Conservation (phyloP, 805 yeast species). For the Candida dajiaensis region DNA sequence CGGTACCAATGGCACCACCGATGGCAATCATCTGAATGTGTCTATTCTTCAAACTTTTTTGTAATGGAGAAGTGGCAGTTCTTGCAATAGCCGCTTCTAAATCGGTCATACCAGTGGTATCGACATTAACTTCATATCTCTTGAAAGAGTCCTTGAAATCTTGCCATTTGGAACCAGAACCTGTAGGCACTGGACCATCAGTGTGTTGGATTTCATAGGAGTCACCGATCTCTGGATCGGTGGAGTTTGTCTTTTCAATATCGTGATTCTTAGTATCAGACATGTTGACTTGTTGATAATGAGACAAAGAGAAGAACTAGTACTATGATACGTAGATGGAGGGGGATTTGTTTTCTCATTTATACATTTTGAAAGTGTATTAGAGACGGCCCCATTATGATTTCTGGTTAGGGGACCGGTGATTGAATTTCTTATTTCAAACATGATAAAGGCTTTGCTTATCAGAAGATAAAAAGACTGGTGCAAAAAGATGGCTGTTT, state of each 20-base stretch:
- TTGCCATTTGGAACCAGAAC: slow-evolving; percentile 12
- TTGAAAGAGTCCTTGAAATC: slow-evolving; percentile 18
- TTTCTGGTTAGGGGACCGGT: not conserved
- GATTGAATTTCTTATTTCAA: not conserved
- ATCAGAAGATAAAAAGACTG: too few species aligned
- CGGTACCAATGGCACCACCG: slow-evolving; percentile 83
- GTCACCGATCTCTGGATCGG: slow-evolving; percentile 22
- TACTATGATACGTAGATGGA: too few species aligned
- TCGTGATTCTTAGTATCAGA: slow-evolving; percentile 7
- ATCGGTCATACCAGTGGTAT: slow-evolving; percentile 27
- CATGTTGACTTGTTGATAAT: not conserved
- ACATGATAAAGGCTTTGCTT: not conserved
- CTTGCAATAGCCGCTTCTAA: slow-evolving; percentile 38
- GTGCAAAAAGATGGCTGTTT: too few species aligned
- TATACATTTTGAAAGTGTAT: too few species aligned
- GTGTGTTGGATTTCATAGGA: slow-evolving; percentile 13
- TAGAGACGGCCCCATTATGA: not conserved
- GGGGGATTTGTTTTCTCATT: not conserved
- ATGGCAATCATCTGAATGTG: slow-evolving; percentile 78
- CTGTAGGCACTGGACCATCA: not conserved
- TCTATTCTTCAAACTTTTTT: slow-evolving; percentile 38
- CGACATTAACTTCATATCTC: slow-evolving; percentile 6
- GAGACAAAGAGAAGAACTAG: not conserved
- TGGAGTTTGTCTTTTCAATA: slow-evolving; percentile 5
- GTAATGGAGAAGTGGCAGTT: slow-evolving; percentile 11